A percentile compares a stretch with the other conserved stretches of the same genome.
Evolutionary conservation across 768 basidiomycete genomes (phyloP).

Genomic region (Suillus brevipes): DNA sequence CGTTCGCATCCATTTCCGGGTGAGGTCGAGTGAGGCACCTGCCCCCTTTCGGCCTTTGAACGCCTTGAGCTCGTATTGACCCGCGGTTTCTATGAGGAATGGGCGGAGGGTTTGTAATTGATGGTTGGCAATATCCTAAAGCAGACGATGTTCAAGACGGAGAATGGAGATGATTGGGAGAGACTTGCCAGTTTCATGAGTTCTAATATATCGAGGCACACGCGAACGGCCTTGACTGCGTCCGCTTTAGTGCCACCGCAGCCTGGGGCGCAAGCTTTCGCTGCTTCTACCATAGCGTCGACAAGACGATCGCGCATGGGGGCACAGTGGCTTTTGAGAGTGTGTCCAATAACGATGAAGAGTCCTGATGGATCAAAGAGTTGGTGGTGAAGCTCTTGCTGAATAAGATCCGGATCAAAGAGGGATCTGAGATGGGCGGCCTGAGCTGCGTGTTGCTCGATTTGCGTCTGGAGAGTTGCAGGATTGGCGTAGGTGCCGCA

Average conservation of each 20-base stretch:
- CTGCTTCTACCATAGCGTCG: conserved; percentile 78
- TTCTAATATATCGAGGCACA: conserved; percentile 89
- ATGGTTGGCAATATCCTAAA: conserved; percentile 93
- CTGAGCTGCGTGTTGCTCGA: conserved; percentile 62
- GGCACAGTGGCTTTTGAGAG: conserved; percentile 88
- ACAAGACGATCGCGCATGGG: conserved; percentile 88
- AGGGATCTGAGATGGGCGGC: conserved; percentile 67
- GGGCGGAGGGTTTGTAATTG: conserved; percentile 91
- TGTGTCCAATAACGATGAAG: conserved; percentile 75
- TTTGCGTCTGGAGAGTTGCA: conserved; percentile 57
- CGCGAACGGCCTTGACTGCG: conserved; percentile 70
- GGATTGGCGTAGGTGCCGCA: conserved; percentile 62
- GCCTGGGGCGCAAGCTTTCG: conserved; percentile 56
- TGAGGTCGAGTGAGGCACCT: conserved; percentile 48
- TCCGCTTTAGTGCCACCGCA: conserved; percentile 57
- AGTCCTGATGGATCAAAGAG: conserved; percentile 79
- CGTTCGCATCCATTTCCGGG: conserved; percentile 64
- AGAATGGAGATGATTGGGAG: conserved; percentile 15
- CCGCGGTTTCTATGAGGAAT: conserved; percentile 79
- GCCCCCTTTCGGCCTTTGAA: conserved; percentile 61
- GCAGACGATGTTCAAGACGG: conserved; percentile 17
- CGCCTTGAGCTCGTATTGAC: conserved; percentile 75
- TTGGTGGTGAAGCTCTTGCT: conserved; percentile 75
- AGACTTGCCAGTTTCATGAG: conserved; percentile 89
- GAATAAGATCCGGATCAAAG: conserved; percentile 80